Base-by-base conservation (phyloP, 1,284 basidiomycete genomes). In the Leccinum fallax region DNA sequence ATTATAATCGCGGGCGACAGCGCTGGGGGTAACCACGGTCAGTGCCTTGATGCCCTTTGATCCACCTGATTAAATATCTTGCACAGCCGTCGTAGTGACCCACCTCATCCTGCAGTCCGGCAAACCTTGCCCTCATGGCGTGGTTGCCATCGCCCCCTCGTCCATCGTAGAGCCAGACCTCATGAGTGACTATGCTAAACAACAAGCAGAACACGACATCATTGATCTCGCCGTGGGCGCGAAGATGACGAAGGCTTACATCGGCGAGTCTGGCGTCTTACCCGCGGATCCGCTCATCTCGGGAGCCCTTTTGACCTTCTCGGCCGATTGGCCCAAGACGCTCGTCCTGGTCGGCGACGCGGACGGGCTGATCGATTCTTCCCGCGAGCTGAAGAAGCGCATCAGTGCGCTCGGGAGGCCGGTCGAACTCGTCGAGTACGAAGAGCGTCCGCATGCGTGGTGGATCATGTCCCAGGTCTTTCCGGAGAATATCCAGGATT, bases 391-490 rank as follows among this genome's bases (percentile, higher is more conserved):
- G 32, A 24, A 54, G 19, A 63, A 32, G 28, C 56, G 61, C 1
- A 55, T 74, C 2, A 8, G 2, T 4, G 56, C 54, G 11, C 26
- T 46, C 1, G 36, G 52, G 2, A 48, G 38, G 32, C 57, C 58
- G 3, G 64, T 67, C 2, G 66, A 74, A 24, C 61, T 72, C 36
- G 60, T 75, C 5, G 70, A 72, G 24, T 73, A 74, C 28, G 51
- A 65, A 11, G 65, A 61, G 15, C 61, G 60, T 15, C 70, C 72
- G 2, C 70, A 73, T 55, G 63, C 8, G 3, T 71, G 62, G 60
- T 73, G 70, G 71, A 4, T 36, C 13, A 9, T 73, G 40, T 7
- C 56, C 1, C 54, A 61, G 0, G n/a, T 72, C 2, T 71, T 73
- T 30, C 28, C 40, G 19, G 66, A 58, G 21, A 58, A 69, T 3